Evolutionary conservation across 192 early-diverging fungal genomes (phyloP), one percentile per base, ranked within the genome.

Genomic region (Phycomyces nitens): DNA sequence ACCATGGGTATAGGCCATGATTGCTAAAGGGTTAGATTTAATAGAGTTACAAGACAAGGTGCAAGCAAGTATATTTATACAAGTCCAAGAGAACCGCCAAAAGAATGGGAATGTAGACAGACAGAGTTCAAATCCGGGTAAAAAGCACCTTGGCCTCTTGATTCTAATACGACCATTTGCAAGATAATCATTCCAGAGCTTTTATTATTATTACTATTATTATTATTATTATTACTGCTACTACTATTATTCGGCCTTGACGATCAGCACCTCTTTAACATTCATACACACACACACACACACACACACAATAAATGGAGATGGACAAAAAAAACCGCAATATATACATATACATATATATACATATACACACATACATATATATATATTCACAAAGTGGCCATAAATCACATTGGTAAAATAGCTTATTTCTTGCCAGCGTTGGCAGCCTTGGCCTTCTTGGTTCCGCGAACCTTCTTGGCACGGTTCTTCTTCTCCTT

Each of bases 401-500:
- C 2, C 44, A 47, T n/a, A 47, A 47, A 47, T n/a, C 12, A 18
- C 44, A 18, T 11, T n/a, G 18, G 34, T 34, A 21, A 65, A 52
- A 64, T 26, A 58, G 64, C 84, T 74, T 86, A 82, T 74, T 86
- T 84, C 80, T 83, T 84, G 73, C 77, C 71, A 69, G 70, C 70
- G 18, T 18, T 47, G 67, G 82, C 71, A 65, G 80, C 84, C 80
- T 88, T 88, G 78, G 81, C 77, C 88, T 96, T 98, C 82, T 91
- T 93, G 80, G 93, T 94, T 77, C 95, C 95, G 70, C 90, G 86
- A 87, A 95, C 83, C 89, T 95, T 99, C 93, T 99, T 99, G 78
- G 85, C 78, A 77, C 97, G 86, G 92, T 98, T 98, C 89, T 96
- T 96, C 80, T 90, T 87, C 80, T 99, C 94, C 93, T 96, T 99